Base-by-base conservation (phyloP, 1,284 basidiomycete genomes). In the Exobasidium rhododendri region DNA sequence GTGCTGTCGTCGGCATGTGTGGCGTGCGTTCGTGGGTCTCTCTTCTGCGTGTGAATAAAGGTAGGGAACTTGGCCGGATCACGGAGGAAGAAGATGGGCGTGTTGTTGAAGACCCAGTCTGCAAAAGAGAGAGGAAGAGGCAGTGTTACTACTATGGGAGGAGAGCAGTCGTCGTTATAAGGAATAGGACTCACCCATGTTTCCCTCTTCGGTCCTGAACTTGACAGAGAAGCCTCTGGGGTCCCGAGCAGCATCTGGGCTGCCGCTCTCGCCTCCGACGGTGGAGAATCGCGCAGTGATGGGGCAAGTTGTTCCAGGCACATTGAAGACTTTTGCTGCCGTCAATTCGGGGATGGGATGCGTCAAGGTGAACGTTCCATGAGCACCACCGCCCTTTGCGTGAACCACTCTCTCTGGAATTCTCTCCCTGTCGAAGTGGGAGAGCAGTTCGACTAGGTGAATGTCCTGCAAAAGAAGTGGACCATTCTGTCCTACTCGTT, bases 1-100 rank as follows among this genome's bases (percentile, higher is more conserved):
- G 81, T 80, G 57, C 72, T 63, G 82, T 91, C 89, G 81, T 89
- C 91, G 67, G 91, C 81, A 80, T 93, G 89, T 10, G 90, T 92
- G 80, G 91, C 89, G 52, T 55, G 52, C 14, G 52, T 69, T 61
- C 68, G 60, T 3, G 71, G 69, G 51, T 71, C 45, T 74, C 91
- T 86, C 68, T 58, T 58, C 26, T 58, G 57, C 3, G 57, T 58
- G 43, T 58, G 57, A 5, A 58, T 58, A 32, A 58, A 58, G 28
- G 40, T 52, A 14, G 57, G 57, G 4, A 58, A 57, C 75, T 85
- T 84, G 40, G 80, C 80, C 0, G 82, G 80, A 74, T 80, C 82
- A 50, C 81, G 77, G 32, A 82, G 57, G 68, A 78, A 78, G 66
- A 80, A 79, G 28, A 77, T 69, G 3, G 71, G 75, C 0, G 74